Percentiles rank a stretch among this genome's conserved stretches.
Conservation (phyloP, 225 moss, liverwort and hornwort species). For the Bryum argenteum region DNA sequence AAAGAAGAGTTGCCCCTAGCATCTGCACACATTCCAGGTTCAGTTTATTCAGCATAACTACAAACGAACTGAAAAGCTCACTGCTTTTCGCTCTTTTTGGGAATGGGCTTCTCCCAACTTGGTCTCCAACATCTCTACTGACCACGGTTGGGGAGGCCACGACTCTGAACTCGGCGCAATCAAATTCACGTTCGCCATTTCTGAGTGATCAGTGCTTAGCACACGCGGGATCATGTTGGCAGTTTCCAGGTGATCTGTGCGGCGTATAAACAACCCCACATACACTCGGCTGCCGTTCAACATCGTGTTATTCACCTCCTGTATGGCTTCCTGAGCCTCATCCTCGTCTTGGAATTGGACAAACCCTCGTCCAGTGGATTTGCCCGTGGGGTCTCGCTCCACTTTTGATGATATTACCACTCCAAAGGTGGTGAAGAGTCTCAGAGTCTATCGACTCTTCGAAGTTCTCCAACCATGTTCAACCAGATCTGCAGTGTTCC, state of each 20-base stretch:
- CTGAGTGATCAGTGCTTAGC: no score
- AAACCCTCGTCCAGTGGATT: slow-evolving; percentile 21
- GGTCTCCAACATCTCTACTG: slow-evolving; percentile 9
- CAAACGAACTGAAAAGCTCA: slow-evolving; percentile 8
- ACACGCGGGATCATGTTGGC: background rate
- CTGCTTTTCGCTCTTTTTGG: slow-evolving; percentile 1
- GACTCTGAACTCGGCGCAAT: slow-evolving; percentile 14
- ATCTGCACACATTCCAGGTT: slow-evolving; percentile 20
- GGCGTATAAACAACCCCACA: slow-evolving; percentile 27
- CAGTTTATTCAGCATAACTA: no score
- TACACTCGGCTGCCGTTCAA: slow-evolving; percentile 16
- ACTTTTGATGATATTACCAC: slow-evolving; percentile 38
- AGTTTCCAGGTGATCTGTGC: background rate
- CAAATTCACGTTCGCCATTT: no score
- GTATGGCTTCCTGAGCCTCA: slow-evolving; percentile 26
- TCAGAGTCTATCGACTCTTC: slow-evolving; percentile 31
- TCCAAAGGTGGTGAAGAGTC: slow-evolving; percentile 15
- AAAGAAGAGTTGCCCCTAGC: slow-evolving; percentile 24
- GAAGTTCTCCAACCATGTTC: slow-evolving; percentile 19
- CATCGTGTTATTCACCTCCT: slow-evolving; percentile 1
- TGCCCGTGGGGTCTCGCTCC: background rate
- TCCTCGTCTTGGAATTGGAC: slow-evolving; percentile 32
- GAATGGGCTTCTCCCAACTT: background rate
- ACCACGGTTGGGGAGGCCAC: slow-evolving; percentile 36
- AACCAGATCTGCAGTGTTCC: background rate